Base-by-base conservation (phyloP, 495 filamentous ascomycete genomes). In the Xanthoparmelia taractica region DNA sequence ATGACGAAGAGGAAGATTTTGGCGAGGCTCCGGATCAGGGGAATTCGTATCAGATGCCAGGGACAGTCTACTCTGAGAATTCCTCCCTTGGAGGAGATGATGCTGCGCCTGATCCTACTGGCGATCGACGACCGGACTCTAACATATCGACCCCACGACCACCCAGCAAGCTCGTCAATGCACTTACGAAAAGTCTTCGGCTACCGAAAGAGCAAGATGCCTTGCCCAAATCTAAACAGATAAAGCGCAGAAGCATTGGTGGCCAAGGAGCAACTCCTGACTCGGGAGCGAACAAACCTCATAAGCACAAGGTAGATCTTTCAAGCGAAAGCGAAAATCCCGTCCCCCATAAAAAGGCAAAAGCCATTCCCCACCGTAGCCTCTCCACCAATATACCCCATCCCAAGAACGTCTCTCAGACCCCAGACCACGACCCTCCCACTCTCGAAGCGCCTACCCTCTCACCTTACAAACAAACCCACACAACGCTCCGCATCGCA, bases 81-180 rank as follows among this genome's bases (percentile, higher is more conserved):
- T 52, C 48, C 25, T 52, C 48, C 2, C 17, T 29, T 25, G 48
- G 18, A 52, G 25, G 48, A 29, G 48, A 52, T 1, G 0, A 52
- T 52, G 48, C 48, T 31, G 25, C 25, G 27, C 27, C 12, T 52
- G 27, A 52, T 29, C 27, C 48, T 1, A 12, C 45, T 31, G 48
- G 48, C 17, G 2, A 31, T 29, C 25, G 25, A 6, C 27, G 10
- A 5, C 27, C 31, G 27, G 48, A 18, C 27, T 31, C 48, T 2
- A 31, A 18, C 27, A 2, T 7, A 17, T 31, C 27, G 23, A 31
- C 27, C 3, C 17, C 48, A 29, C 48, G 31, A 18, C 48, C 48
- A 31, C 48, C 48, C 27, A 52, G 48, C 48, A 18, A 52, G 48
- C 48, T 52, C 27, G 18, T 52, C 27, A 52, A 52, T 25, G 48